Conservation (phyloP, 257 asterid genomes). For the Penstemon davidsonii region DNA sequence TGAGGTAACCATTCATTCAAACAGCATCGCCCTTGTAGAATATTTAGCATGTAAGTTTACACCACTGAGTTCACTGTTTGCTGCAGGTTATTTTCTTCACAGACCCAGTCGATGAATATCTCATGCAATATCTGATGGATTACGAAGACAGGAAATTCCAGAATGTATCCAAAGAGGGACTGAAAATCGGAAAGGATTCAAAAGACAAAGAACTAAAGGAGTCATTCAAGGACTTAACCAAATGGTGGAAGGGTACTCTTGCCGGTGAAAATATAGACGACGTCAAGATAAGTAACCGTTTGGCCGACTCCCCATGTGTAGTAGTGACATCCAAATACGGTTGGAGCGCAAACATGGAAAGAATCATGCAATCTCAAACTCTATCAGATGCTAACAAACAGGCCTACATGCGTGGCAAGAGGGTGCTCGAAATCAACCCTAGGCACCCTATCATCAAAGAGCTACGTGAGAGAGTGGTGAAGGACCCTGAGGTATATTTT, state of each 20-base stretch:
- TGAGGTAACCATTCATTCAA: constrained; percentile 50
- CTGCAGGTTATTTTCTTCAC: constrained; percentile 81
- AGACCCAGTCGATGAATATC: constrained; percentile 87
- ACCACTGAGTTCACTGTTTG: neutral
- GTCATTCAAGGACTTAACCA: constrained; percentile 72
- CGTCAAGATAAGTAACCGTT: constrained; percentile 85
- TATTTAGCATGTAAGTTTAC: neutral
- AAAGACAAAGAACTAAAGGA: constrained; percentile 84
- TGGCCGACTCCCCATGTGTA: constrained; percentile 79
- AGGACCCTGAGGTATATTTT: constrained; percentile 58
- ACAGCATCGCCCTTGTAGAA: neutral
- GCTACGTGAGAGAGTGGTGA: constrained; percentile 67
- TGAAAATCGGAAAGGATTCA: constrained; percentile 76
- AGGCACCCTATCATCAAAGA: constrained; percentile 88
- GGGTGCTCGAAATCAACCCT: constrained; percentile 85
- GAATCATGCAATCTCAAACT: constrained; percentile 92
- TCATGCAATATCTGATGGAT: constrained; percentile 93
- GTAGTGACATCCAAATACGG: constrained; percentile 86
- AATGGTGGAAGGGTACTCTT: constrained; percentile 88
- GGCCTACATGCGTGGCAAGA: constrained; percentile 91
- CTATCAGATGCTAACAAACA: constrained; percentile 76
- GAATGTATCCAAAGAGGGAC: constrained; percentile 88
- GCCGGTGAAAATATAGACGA: constrained; percentile 79
- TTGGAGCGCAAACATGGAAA: constrained; percentile 91
- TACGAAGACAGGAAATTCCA: constrained; percentile 89